Evolutionary conservation across 177 flowering plant genomes (phyloP), one percentile per base, ranked within the genome.

Genomic region (Vitis hybrid): DNA sequence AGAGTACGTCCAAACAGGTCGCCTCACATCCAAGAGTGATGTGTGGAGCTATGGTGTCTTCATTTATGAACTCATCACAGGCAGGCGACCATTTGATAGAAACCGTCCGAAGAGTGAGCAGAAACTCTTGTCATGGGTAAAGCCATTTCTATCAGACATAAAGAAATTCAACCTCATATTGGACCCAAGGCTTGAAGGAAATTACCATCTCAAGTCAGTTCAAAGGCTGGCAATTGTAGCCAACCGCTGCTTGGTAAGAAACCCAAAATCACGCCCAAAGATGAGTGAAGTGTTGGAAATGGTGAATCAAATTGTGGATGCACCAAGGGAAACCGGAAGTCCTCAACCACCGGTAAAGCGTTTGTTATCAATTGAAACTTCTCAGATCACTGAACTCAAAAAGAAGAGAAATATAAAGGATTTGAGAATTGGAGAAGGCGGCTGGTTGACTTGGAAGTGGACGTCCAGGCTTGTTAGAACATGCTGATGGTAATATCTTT

Each of bases 41-140:
- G 82, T 84, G 3, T 84, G 85, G 85, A 82, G 87, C 76, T 84
- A 76, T 53, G 87, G 87, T 2, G 87, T 84, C 16, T 82, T 84
- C 71, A 77, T 84, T 10, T 84, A 84, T 50, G 87, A 82, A 62
- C 83, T 84, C 33, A 84, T 84, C 66, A 84, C 87, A 14, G 87
- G 85, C 11, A 74, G 87, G 71, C 73, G 78, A 9, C 85, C 87
- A 20, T 1, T 82, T 55, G 87, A 84, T 33, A 62, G 68, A 59
- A 82, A 76, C 75, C 77, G 73, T 31, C 87, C 87, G 1, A 82
- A 69, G 74, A 62, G 72, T 39, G 87, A 84, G 73, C 87, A 82
- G 70, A 78, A 81, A 66, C 85, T 84, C 52, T 65, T 84, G 61
- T 82, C 82, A 51, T 84, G 87, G 87, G 70, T 84, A 49, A 84